A percentile compares a stretch with the other conserved stretches of the same genome.
These are phyloP conservation scores for Fonsecaea monophora DNA, from an alignment of 2,329 filamentous ascomycete species.

Conservation along the genomic window DNA sequence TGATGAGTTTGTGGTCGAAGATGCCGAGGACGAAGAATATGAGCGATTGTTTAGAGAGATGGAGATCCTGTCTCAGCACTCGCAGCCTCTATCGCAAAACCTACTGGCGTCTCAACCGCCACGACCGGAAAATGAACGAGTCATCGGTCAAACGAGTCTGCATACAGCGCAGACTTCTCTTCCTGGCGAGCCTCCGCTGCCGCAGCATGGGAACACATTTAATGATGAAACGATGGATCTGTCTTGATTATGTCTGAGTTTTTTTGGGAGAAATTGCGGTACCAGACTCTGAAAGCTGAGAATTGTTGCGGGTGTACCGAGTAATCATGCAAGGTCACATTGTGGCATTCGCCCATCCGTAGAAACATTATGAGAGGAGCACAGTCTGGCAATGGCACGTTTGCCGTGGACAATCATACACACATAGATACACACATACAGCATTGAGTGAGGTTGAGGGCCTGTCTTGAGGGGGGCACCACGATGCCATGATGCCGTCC, in stretches of 20 bases:
- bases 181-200: neutral
- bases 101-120: neutral
- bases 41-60: constrained; percentile 71
- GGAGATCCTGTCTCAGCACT: constrained; percentile 62
- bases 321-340: too few species aligned
- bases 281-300: neutral
- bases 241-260: constrained; percentile 31
- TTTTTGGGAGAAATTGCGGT: neutral
- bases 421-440: too few species aligned
- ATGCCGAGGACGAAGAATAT: constrained; percentile 65
- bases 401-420: too few species aligned
- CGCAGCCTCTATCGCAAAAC: constrained; percentile 39
- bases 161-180: neutral
- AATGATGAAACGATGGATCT: constrained; percentile 44
- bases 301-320: neutral
- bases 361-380: neutral
- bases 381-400: neutral
- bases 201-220: neutral
- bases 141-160: neutral
- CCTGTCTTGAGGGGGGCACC: too few species aligned
- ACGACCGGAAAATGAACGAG: neutral
- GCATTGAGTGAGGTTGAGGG: too few species aligned
- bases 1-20: constrained; percentile 30
- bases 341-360: neutral
- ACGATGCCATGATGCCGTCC: too few species aligned